Conservation (phyloP, 1,284 basidiomycete genomes). For the Malassezia slooffiae region DNA sequence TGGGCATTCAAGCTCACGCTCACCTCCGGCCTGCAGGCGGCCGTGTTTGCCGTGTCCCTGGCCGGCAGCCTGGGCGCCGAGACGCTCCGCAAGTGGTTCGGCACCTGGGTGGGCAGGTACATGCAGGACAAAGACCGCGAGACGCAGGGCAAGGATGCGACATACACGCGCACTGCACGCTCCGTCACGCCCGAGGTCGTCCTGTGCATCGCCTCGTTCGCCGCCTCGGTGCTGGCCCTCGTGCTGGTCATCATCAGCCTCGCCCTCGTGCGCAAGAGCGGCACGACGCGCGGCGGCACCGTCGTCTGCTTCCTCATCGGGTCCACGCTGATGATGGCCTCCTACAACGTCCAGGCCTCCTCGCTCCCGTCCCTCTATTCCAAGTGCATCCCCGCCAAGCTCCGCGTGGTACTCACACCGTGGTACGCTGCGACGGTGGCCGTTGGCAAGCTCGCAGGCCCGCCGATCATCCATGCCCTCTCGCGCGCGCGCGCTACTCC, state of each 20-base stretch:
- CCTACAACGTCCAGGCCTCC: constrained; percentile 11
- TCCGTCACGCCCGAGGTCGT: constrained; percentile 3
- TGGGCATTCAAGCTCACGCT: constrained; percentile 9
- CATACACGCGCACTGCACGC: no score
- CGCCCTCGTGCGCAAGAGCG: neutral
- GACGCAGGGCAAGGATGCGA: neutral
- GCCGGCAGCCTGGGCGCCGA: constrained; percentile 6
- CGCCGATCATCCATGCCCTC: constrained; percentile 7
- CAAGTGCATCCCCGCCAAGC: constrained; percentile 6
- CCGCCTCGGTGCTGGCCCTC: constrained; percentile 1
- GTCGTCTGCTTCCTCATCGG: constrained; percentile 4
- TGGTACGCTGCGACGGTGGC: constrained; percentile 16
- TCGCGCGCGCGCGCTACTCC: neutral
- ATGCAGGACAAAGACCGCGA: neutral
- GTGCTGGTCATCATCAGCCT: constrained; percentile 2
- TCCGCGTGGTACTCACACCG: constrained; percentile 6
- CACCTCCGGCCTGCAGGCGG: constrained; percentile 7
- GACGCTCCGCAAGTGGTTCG: neutral
- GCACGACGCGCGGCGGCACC: neutral
- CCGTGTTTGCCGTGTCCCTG: constrained; percentile 9
- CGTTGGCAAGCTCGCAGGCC: constrained; percentile 11
- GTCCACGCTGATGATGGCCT: constrained; percentile 4
- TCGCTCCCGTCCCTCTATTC: constrained; percentile 12
- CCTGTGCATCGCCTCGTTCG: constrained; percentile 5
- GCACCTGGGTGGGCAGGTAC: no score